A percentile compares a stretch with the other conserved stretches of the same genome.
phyloP scores from a whole-genome alignment of 441 rosid species.

The Brassica balearica region DNA sequence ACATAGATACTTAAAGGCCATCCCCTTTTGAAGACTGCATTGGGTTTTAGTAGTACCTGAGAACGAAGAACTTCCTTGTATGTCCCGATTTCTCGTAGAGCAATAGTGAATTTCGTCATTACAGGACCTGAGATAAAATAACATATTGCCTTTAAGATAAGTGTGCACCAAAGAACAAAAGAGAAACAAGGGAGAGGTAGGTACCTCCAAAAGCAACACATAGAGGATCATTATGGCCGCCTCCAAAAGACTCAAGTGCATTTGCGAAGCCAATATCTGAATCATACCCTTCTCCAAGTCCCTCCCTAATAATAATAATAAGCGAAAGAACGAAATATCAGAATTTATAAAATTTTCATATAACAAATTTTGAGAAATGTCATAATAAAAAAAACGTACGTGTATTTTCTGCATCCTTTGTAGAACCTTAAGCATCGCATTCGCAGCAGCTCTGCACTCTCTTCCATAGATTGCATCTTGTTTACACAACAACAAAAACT shows the following conservation, averaged over 20 bases:
- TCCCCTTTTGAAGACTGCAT: constrained; percentile 1
- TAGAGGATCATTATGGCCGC: constrained; percentile 93
- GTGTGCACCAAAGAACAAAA: constrained; percentile 10
- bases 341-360: not conserved
- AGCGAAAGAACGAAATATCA: constrained; percentile 18
- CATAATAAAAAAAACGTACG: too few relatives aligned
- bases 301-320: constrained; percentile 63
- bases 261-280: constrained; percentile 91
- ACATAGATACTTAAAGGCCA: not conserved
- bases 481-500: constrained; percentile 35
- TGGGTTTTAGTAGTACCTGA: constrained; percentile 56
- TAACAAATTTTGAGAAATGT: not conserved
- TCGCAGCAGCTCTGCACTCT: constrained; percentile 79
- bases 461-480: constrained; percentile 86
- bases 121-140: constrained; percentile 73
- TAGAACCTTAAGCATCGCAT: constrained; percentile 84
- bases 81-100: constrained; percentile 96
- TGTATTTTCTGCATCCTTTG: constrained; percentile 79
- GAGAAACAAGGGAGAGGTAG: not conserved
- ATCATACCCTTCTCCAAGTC: constrained; percentile 96
- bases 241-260: constrained; percentile 94
- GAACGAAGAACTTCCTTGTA: constrained; percentile 99
- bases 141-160: constrained; percentile 21
- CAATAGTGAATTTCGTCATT: constrained; percentile 98
- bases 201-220: constrained; percentile 98